Evolutionary conservation across 139 green algal genomes (phyloP), one percentile per base, ranked within the genome.

Genomic region (Micromonas commoda): DNA sequence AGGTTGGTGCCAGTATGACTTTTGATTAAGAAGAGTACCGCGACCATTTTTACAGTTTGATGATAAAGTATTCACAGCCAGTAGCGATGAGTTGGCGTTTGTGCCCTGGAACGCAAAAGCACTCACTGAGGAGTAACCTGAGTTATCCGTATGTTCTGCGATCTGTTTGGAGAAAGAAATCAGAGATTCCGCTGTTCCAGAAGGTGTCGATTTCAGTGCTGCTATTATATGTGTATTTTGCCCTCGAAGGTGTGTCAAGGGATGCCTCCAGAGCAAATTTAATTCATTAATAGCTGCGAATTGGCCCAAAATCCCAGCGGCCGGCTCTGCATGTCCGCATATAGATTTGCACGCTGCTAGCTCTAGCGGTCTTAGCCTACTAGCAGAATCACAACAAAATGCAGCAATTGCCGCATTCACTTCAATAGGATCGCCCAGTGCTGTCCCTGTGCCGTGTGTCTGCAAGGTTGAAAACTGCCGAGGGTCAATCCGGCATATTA

Each of bases 391-490:
- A n/a, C 74, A 6, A 16, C 13, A 24, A 31, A 80, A 38, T n/a
- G 38, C 63, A 23, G 34, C n/a, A 5, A 26, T 21, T 61, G 35
- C 45, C 2, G 79, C 79, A 3, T 26, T 33, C 2, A 74, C 52
- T 39, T 92, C 88, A 38, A 92, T 90, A 0, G 88, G 88, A 54
- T 92, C 88, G 0, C 88, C 86, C 24, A 91, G 81, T 3, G 83
- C 64, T 0, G 87, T 91, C 35, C 87, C 88, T 52, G 87, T 89
- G 72, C 78, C 81, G 76, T 87, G 82, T 16, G 16, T 57, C 45
- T 57, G 45, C 16, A 57, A 16, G 16, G 9, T 57, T 57, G 45
- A 23, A 57, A 57, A 9, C 9, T 57, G 9, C 16, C 9, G n/a
- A n/a, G n/a, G n/a, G n/a, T n/a, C n/a, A n/a, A n/a, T n/a, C n/a